These are phyloP conservation scores for Mycena galericulata DNA, from an alignment of 768 basidiomycete genomes.

Conservation along the genomic window DNA sequence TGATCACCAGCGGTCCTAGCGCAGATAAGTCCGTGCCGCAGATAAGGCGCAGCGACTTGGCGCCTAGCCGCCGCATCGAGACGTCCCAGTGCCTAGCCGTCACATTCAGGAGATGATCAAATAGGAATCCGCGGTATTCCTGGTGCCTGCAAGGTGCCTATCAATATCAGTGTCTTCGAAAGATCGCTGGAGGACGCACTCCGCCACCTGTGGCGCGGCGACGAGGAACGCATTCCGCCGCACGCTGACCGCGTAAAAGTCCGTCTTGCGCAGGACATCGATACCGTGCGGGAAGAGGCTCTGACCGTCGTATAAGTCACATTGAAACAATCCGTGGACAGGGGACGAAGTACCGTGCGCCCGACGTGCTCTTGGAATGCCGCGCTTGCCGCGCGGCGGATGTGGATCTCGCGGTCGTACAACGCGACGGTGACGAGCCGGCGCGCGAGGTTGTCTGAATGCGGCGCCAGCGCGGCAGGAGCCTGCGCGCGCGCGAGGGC, in stretches of 20 bases:
- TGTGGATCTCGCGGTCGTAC: conserved; percentile 94
- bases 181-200: conserved; percentile 63
- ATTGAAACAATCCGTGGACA: conserved; percentile 7
- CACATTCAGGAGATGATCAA: conserved; percentile 80
- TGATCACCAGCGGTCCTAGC: conserved; percentile 63
- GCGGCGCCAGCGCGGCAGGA: conserved; percentile 65
- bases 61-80: conserved; percentile 80
- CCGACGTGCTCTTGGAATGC: conserved; percentile 98
- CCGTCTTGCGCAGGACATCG: conserved; percentile 89
- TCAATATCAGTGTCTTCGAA: conserved; percentile 15
- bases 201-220: conserved; percentile 88
- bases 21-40: conserved; percentile 68
- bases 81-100: conserved; percentile 92
- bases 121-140: conserved; percentile 77
- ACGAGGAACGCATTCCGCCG: conserved; percentile 86
- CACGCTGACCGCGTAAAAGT: conserved; percentile 94
- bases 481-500: conserved; percentile 87
- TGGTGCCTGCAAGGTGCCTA: conserved; percentile 65
- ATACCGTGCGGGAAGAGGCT: conserved; percentile 94
- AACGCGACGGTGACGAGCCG: conserved; percentile 83
- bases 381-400: conserved; percentile 95
- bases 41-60: conserved; percentile 78
- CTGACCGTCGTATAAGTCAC: conserved; percentile 53
- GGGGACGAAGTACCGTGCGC: conserved; percentile 73
- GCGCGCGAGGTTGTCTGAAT: conserved; percentile 74